Base-by-base conservation (phyloP, 2,329 filamentous ascomycete species). In the Alternaria dauci region DNA sequence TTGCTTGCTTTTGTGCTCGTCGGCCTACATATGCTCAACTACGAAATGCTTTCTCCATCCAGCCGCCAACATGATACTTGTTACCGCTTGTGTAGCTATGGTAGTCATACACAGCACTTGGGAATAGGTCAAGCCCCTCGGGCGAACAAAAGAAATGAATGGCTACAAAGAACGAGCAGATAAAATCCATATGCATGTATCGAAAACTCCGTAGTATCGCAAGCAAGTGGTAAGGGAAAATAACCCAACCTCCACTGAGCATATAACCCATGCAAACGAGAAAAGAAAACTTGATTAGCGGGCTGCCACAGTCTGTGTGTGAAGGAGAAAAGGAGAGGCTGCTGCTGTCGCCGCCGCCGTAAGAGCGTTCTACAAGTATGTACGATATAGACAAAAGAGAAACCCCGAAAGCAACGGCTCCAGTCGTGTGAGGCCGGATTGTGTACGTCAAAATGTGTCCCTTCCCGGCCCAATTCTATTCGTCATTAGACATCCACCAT, bases 281-380 rank as follows among this genome's bases (percentile, higher is more conserved):
- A 55, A 59, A 58, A 58, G 54, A 59, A 58, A 58, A 65, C 69
- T 68, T 65, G 64, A 78, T 76, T 77, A 78, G 70, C 68, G 73
- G 72, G 73, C 66, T 56, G 41, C 55, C 66, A 69, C 72, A 69
- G 71, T 69, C 41, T 46, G 26, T 42, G 34, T 32, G 26, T 38
- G 59, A 64, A 58, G 58, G 65, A 58, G 64, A 69, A 69, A 60
- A 66, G 67, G 69, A 59, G 65, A 72, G 65, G 69, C 66, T 52
- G 26, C 42, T 51, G 71, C 72, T 67, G 39, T 42, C 39, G 65
- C 70, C 71, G 63, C 72, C 68, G 62, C 71, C 73, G 62, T 50
- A 61, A 70, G 47, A 59, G 59, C 71, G 70, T 67, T 77, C 76
- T 75, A 77, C 74, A 74, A 65, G 47, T 79, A 78, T 79, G 71